Conservation (phyloP, 306 rosid species). For the Malus fusca region DNA sequence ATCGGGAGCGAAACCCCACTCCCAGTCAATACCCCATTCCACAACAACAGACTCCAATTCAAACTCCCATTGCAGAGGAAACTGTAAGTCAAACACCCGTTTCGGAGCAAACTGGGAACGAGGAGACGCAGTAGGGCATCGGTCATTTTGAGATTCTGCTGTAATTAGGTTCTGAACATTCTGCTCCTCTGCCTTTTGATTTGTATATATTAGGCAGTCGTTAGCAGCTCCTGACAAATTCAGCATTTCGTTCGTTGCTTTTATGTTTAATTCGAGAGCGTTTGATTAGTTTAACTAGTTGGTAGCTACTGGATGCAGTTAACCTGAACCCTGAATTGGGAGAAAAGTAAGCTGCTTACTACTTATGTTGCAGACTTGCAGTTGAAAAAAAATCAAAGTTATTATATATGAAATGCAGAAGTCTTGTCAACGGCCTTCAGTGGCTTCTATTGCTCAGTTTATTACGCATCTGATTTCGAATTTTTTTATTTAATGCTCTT, state of each 20-base stretch:
- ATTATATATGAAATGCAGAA: neutral
- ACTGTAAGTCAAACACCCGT: neutral
- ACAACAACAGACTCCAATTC: neutral
- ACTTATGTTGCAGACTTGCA: neutral
- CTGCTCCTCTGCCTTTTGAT: constrained; percentile 21
- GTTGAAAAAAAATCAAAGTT: neutral
- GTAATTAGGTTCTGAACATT: constrained; percentile 1
- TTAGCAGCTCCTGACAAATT: neutral
- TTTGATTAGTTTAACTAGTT: neutral
- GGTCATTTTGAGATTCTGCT: neutral
- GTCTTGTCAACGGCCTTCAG: neutral
- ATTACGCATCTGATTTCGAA: neutral
- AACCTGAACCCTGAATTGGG: constrained; percentile 1
- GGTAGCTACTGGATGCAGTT: neutral
- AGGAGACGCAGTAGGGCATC: constrained; percentile 6
- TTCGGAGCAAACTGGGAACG: constrained; percentile 22
- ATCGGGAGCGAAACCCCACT: constrained; percentile 18
- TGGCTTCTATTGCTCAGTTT: neutral
- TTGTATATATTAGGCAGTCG: constrained; percentile 36
- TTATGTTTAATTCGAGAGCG: neutral
- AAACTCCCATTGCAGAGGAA: neutral
- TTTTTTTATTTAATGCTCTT: neutral
- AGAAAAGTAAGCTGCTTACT: neutral
- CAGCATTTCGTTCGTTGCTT: neutral
- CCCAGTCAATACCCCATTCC: neutral